Evolutionary conservation across 768 basidiomycete species (phyloP).

Genomic region (Xanthoconium stramineum): DNA sequence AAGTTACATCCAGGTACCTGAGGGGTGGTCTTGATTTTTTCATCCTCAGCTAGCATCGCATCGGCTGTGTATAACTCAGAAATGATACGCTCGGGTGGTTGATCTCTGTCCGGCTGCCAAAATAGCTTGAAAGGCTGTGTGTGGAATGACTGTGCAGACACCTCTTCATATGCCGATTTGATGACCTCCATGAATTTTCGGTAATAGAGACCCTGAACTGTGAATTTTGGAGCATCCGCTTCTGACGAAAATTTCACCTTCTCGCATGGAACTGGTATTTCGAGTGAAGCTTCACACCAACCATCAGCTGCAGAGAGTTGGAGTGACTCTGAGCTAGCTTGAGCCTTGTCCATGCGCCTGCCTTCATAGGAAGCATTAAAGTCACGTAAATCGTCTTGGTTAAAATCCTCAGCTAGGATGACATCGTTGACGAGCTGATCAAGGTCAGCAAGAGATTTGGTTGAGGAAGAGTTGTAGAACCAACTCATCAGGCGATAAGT

Average conservation of each 20-base stretch:
- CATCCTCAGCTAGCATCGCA: neutral
- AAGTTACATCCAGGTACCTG: neutral
- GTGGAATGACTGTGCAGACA: constrained; percentile 14
- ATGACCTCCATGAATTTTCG: constrained; percentile 24
- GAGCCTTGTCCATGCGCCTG: neutral
- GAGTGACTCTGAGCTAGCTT: neutral
- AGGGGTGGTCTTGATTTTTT: neutral
- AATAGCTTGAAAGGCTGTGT: constrained; percentile 15
- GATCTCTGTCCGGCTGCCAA: neutral
- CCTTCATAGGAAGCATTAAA: neutral
- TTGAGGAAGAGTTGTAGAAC: neutral
- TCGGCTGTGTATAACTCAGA: neutral
- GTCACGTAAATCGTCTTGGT: neutral
- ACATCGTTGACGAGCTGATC: neutral
- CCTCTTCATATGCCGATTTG: constrained; percentile 18
- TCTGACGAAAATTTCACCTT: neutral
- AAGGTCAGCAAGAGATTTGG: neutral
- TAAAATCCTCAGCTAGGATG: neutral
- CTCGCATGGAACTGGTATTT: neutral
- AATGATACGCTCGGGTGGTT: neutral
- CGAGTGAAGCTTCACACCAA: neutral
- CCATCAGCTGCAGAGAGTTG: neutral
- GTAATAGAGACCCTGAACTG: constrained; percentile 24
- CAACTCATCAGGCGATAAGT: neutral
- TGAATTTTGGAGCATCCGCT: neutral